phyloP scores from a whole-genome alignment of 768 basidiomycete species.

The Pluteus cervinus region DNA sequence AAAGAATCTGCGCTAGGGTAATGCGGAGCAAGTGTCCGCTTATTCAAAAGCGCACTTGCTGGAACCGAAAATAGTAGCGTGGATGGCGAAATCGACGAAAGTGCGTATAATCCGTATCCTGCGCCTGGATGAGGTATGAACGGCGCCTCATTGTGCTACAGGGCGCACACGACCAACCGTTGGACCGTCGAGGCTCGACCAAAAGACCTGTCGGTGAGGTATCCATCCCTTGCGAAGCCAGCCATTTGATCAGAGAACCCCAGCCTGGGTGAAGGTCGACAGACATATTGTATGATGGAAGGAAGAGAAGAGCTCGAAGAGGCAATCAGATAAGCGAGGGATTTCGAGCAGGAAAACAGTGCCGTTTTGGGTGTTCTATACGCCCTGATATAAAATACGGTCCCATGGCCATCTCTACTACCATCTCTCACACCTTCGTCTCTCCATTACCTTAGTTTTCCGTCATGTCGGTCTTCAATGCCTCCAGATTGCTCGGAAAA shows the following conservation, averaged over 20 bases:
- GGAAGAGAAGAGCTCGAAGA: too few species aligned
- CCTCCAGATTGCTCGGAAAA: constrained; percentile 75
- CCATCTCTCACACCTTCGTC: neutral
- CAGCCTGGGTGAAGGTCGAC: constrained; percentile 29
- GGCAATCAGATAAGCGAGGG: too few species aligned
- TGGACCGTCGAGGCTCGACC: constrained; percentile 45
- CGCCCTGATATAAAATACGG: neutral
- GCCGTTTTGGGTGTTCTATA: too few species aligned
- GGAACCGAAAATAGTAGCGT: constrained; percentile 68
- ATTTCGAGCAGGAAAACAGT: too few species aligned
- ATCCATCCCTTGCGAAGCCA: constrained; percentile 41
- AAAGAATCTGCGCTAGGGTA: constrained; percentile 43
- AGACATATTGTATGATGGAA: constrained; percentile 6
- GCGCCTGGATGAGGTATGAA: constrained; percentile 33
- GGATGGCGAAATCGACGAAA: constrained; percentile 35
- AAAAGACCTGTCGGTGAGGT: constrained; percentile 30
- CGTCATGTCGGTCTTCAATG: constrained; percentile 83
- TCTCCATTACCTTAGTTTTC: too few species aligned
- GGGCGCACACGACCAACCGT: constrained; percentile 35
- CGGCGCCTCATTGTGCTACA: constrained; percentile 2
- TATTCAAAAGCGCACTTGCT: constrained; percentile 63
- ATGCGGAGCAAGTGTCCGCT: constrained; percentile 52
- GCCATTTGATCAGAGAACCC: constrained; percentile 48
- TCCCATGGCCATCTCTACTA: constrained; percentile 1
- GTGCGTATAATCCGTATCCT: constrained; percentile 67